Evolutionary conservation across 345 rosid genomes (phyloP).

Genomic region (Noccaea caerulescens): DNA sequence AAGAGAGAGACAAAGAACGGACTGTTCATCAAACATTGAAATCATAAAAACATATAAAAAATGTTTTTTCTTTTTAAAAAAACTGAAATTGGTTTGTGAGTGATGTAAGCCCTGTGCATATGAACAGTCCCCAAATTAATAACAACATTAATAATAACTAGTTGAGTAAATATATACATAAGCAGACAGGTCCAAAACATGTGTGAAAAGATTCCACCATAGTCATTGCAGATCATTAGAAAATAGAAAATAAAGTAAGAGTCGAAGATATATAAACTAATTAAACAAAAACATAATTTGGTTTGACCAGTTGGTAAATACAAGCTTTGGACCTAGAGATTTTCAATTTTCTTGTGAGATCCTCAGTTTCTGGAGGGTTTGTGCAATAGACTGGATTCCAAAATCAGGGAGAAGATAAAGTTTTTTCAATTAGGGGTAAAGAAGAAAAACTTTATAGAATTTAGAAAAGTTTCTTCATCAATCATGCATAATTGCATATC

Average conservation of each 20-base stretch:
- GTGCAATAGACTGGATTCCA: constrained; percentile 22
- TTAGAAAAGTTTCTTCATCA: neutral
- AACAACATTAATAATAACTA: constrained; percentile 30
- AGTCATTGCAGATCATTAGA: constrained; percentile 36
- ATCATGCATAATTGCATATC: constrained; percentile 20
- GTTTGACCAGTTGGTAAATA: constrained; percentile 31
- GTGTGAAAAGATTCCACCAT: constrained; percentile 43
- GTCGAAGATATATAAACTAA: constrained; percentile 11
- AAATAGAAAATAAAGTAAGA: constrained; percentile 21
- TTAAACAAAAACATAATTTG: constrained; percentile 25
- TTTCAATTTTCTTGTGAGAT: constrained; percentile 26
- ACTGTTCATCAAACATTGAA: constrained; percentile 49
- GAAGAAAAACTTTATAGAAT: constrained; percentile 9
- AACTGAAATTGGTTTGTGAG: constrained; percentile 15
- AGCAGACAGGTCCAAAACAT: constrained; percentile 37
- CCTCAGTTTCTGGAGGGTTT: constrained; percentile 24
- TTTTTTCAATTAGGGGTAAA: constrained; percentile 4
- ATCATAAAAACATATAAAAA: constrained; percentile 34
- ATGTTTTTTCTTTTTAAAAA: neutral
- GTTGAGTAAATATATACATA: constrained; percentile 23
- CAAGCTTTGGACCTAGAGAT: constrained; percentile 32
- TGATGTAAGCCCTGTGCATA: constrained; percentile 48
- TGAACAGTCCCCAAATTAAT: constrained; percentile 36
- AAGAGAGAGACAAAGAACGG: constrained; percentile 43
- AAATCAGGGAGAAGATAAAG: constrained; percentile 17